Percentiles rank a stretch among this genome's conserved stretches.
Conservation (phyloP, 2,329 filamentous ascomycete species). For the Taxawa tesnikishii region DNA sequence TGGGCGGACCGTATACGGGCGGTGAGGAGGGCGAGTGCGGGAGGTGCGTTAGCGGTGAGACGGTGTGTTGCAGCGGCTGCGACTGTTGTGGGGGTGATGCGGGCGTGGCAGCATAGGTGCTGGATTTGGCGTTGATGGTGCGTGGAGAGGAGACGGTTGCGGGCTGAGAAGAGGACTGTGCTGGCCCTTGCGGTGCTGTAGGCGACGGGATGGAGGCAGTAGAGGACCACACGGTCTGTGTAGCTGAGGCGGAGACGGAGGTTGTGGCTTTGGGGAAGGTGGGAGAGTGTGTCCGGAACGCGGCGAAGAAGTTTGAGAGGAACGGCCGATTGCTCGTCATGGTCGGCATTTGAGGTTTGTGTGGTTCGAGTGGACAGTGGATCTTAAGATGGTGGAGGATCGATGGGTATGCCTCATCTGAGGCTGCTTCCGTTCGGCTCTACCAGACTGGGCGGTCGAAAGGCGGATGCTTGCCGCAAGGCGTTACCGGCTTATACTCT, state of each 20-base stretch:
- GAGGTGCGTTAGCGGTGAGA: constrained; percentile 22
- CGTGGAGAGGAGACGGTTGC: constrained; percentile 27
- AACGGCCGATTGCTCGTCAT: constrained; percentile 57
- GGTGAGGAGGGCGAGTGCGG: constrained; percentile 20
- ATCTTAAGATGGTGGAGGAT: background rate
- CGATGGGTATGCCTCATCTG: too few species aligned
- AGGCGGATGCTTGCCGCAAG: too few species aligned
- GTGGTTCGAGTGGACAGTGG: background rate
- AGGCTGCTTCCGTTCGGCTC: too few species aligned
- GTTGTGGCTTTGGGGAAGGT: constrained; percentile 44
- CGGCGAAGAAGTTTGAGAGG: constrained; percentile 54
- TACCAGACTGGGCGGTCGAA: too few species aligned
- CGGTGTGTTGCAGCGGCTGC: constrained; percentile 21
- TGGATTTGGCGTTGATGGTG: constrained; percentile 35
- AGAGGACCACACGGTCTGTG: constrained; percentile 15
- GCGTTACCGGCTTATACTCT: too few species aligned
- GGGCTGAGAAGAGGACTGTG: constrained; percentile 15
- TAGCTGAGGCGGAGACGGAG: constrained; percentile 23
- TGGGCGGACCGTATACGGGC: constrained; percentile 20
- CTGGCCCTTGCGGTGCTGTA: constrained; percentile 10
- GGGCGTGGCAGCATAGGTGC: constrained; percentile 12
- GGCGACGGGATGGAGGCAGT: constrained; percentile 9
- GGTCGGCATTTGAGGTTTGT: constrained; percentile 12
- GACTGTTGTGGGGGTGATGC: constrained; percentile 22
- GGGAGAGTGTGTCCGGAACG: constrained; percentile 51